These are phyloP conservation scores for Paraphoma sp. DNA, from an alignment of 2,329 filamentous ascomycete species.

Conservation along the genomic window DNA sequence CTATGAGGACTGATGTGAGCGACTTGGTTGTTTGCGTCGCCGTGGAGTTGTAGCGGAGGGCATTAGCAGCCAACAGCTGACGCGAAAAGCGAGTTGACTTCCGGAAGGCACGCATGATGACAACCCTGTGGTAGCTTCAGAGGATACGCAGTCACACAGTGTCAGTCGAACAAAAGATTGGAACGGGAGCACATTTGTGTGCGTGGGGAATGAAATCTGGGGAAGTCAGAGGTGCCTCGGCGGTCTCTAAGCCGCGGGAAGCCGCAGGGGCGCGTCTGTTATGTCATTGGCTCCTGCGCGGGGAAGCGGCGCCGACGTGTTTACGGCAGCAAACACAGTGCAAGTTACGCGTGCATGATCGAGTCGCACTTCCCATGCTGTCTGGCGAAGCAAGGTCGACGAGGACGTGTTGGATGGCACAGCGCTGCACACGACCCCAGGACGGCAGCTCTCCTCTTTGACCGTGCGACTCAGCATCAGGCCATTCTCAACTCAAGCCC, in stretches of 20 bases:
- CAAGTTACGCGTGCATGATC: no score
- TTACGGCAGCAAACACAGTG: constrained; percentile 15
- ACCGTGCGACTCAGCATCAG: neutral
- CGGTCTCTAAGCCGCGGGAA: constrained; percentile 29
- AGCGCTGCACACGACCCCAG: neutral
- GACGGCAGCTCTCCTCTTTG: neutral
- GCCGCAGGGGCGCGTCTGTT: constrained; percentile 17
- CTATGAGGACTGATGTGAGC: constrained; percentile 85
- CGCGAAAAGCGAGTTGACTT: constrained; percentile 43
- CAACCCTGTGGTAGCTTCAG: constrained; percentile 7
- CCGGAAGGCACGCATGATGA: constrained; percentile 45
- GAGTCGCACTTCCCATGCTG: neutral
- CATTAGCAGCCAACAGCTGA: constrained; percentile 41
- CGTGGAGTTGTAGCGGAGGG: constrained; percentile 40
- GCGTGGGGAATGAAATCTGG: constrained; percentile 16
- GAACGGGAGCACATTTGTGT: constrained; percentile 22
- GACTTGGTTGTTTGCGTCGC: constrained; percentile 42
- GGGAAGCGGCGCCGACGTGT: constrained; percentile 25
- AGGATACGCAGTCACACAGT: constrained; percentile 1
- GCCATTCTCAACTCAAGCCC: neutral
- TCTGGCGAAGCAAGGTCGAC: constrained; percentile 1
- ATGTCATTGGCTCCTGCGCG: constrained; percentile 24
- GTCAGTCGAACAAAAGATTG: no score
- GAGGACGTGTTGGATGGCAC: constrained; percentile 5
- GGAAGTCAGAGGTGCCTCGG: constrained; percentile 30